These are phyloP conservation scores for Nematocida major DNA, from an alignment of 371 early-diverging fungal species.

Conservation along the genomic window DNA sequence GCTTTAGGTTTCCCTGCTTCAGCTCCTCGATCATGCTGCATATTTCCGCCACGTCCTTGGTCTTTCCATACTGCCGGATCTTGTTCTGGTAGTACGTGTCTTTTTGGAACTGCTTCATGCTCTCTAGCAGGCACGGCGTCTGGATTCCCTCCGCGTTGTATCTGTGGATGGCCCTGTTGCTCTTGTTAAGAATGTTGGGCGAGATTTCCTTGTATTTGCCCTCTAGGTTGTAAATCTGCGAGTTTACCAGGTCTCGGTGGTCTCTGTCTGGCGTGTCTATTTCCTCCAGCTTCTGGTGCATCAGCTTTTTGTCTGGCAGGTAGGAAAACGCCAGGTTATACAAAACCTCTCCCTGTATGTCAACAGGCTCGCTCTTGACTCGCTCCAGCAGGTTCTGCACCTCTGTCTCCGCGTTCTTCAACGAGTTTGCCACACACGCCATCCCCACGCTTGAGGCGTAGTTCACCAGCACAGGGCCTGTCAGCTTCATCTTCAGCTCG, in stretches of 20 bases:
- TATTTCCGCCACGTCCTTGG: constrained; percentile 4
- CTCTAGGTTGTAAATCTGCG: constrained; percentile 19
- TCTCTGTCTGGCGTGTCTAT: constrained; percentile 8
- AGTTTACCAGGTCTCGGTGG: background rate
- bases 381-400: background rate
- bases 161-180: constrained; percentile 28
- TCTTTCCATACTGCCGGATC: background rate
- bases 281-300: background rate
- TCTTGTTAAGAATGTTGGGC: background rate
- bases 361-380: background rate
- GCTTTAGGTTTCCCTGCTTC: background rate
- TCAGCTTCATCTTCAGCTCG: constrained; percentile 2
- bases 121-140: background rate
- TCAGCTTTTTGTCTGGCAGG: constrained; percentile 2
- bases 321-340: constrained; percentile 25
- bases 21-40: background rate
- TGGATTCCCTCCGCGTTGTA: constrained; percentile 4
- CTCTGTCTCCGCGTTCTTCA: background rate
- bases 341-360: constrained; percentile 7
- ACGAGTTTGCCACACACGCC: background rate
- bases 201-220: background rate
- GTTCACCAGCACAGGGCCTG: constrained; percentile 19
- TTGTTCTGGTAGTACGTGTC: constrained; percentile 8
- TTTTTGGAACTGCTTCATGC: constrained; percentile 18
- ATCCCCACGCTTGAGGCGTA: constrained; percentile 28